Evolutionary conservation across 768 basidiomycete species (phyloP).

Genomic region (Termitomyces sp.): DNA sequence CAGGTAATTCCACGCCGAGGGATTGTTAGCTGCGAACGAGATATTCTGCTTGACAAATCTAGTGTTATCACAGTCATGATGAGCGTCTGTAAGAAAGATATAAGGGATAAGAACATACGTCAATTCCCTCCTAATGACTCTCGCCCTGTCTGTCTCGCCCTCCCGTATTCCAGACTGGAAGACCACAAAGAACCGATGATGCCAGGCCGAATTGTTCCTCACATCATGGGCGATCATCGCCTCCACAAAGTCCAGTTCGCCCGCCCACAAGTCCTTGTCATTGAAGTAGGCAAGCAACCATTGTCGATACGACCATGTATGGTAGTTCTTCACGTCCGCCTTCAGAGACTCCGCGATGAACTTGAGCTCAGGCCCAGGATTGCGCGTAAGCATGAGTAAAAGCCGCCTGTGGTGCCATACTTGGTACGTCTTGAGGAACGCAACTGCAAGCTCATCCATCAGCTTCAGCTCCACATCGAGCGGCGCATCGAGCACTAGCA

Average conservation of each 20-base stretch:
- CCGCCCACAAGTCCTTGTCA: constrained; percentile 65
- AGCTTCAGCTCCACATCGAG: constrained; percentile 77
- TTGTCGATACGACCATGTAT: constrained; percentile 98
- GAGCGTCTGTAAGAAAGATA: constrained; percentile 4
- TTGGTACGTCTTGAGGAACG: constrained; percentile 93
- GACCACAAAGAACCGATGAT: constrained; percentile 89
- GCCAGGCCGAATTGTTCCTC: constrained; percentile 97
- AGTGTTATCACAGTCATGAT: constrained; percentile 1
- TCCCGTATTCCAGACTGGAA: constrained; percentile 63
- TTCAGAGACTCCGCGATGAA: constrained; percentile 76
- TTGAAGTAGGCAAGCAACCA: constrained; percentile 90
- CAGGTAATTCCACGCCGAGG: constrained; percentile 96
- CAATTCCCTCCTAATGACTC: constrained; percentile 66
- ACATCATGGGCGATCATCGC: constrained; percentile 71
- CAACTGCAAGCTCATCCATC: constrained; percentile 85
- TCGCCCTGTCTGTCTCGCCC: constrained; percentile 61
- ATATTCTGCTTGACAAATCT: constrained; percentile 87
- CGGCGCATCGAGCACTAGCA: constrained; percentile 63
- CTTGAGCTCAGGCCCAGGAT: constrained; percentile 65
- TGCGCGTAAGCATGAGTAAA: constrained; percentile 55
- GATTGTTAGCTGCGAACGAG: constrained; percentile 85
- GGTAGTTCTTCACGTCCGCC: constrained; percentile 93
- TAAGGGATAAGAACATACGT: constrained; percentile 51
- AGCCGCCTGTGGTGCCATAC: constrained; percentile 95
- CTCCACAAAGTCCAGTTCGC: constrained; percentile 77